phyloP scores from a whole-genome alignment of 1,284 basidiomycete species.

The Vanrija humicola region DNA sequence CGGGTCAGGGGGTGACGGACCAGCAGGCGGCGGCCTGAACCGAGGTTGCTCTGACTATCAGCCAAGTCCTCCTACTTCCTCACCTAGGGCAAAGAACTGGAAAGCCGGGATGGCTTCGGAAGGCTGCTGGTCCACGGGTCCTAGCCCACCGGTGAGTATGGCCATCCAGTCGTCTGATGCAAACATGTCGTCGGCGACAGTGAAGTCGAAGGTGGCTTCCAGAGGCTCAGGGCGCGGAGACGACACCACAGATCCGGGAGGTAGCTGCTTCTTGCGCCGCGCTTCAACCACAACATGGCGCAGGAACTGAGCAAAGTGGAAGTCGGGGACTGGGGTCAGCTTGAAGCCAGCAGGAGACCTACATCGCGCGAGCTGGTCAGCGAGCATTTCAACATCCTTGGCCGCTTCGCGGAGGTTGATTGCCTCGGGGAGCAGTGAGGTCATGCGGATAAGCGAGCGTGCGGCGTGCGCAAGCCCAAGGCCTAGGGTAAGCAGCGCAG shows the following conservation, averaged over 20 bases:
- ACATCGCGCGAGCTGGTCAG: constrained; percentile 31
- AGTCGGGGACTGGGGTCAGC: constrained; percentile 15
- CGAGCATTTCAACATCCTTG: constrained; percentile 37
- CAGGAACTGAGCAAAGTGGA: constrained; percentile 17
- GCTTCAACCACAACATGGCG: constrained; percentile 18
- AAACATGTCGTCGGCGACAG: too few species aligned
- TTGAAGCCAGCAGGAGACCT: not conserved
- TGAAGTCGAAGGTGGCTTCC: too few species aligned
- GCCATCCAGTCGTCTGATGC: too few species aligned
- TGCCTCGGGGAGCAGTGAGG: constrained; percentile 34
- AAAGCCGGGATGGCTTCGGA: too few species aligned
- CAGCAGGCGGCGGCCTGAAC: too few species aligned
- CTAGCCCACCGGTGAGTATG: too few species aligned
- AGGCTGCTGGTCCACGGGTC: too few species aligned
- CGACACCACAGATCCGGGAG: constrained; percentile 9
- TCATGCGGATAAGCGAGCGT: constrained; percentile 38
- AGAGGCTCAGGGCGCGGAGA: not conserved
- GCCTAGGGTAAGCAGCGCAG: too few species aligned
- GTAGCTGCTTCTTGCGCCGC: constrained; percentile 12
- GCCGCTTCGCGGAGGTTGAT: constrained; percentile 35
- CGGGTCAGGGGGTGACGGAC: too few species aligned
- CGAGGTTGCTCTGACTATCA: too few species aligned
- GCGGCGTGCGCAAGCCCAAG: constrained; percentile 6
- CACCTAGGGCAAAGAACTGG: too few species aligned
- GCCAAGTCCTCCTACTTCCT: too few species aligned